phyloP scores from a whole-genome alignment of 2,329 filamentous ascomycete genomes.

The Alternaria postmessia region DNA sequence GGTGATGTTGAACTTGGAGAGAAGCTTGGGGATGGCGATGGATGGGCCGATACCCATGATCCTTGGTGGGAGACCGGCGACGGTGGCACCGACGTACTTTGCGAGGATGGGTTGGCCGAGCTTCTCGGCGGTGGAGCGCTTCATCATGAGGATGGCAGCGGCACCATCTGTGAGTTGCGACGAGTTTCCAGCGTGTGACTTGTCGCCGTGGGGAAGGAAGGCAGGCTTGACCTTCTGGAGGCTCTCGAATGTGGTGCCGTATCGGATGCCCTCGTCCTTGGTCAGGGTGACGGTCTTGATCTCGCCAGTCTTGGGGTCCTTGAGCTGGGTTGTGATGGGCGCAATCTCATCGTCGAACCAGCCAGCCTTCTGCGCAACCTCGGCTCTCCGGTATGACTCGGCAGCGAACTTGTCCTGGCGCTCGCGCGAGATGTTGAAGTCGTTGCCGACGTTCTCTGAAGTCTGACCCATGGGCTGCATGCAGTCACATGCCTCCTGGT shows the following conservation, averaged over 20 bases:
- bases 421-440: conserved; percentile 85
- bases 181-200: conserved; percentile 90
- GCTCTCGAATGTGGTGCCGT: conserved; percentile 84
- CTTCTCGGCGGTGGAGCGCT: conserved; percentile 85
- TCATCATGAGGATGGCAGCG: conserved; percentile 90
- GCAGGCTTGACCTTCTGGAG: conserved; percentile 87
- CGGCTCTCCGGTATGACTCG: conserved; percentile 86
- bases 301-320: conserved; percentile 83
- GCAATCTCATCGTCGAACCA: conserved; percentile 95
- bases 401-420: conserved; percentile 85
- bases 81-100: conserved; percentile 92
- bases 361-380: conserved; percentile 87
- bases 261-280: conserved; percentile 88
- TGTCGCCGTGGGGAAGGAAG: conserved; percentile 87
- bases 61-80: conserved; percentile 86
- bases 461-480: conserved; percentile 98
- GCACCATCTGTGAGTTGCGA: conserved; percentile 95
- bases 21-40: conserved; percentile 78
- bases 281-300: conserved; percentile 79
- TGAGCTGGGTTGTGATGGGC: conserved; percentile 81
- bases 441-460: conserved; percentile 90
- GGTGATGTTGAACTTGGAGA: conserved; percentile 78
- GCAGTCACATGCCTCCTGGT: conserved; percentile 83
- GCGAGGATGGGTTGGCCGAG: conserved; percentile 90
- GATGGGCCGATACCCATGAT: conserved; percentile 96